Base-by-base conservation (phyloP, 352 stramenopile species). In the Phytopythium cucurbitacearum region DNA sequence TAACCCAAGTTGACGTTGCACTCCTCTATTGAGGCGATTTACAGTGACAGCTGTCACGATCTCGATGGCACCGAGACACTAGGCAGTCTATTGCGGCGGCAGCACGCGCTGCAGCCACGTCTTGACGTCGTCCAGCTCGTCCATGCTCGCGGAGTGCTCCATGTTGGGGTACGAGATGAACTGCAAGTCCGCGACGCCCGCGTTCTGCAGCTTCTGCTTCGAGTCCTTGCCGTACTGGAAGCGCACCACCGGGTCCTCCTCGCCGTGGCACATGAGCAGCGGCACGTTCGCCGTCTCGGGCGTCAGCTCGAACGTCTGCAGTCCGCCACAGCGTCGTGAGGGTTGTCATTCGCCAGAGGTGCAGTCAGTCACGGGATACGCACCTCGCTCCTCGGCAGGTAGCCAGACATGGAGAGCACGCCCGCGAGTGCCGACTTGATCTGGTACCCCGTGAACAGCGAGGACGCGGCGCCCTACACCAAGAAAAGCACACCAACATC, bases 381-480 rank as follows among this genome's bases (percentile, higher is more conserved):
- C 64, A 83, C 69, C 21, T 59, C 51, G 34, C 62, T 53, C 53
- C 82, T 85, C 7, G 86, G 80, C 36, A 95, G 68, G 49, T 89
- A 90, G 7, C 80, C 80, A 4, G 79, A 93, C 59, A 94, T 76
- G 36, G 73, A 62, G 34, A 93, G 63, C 15, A 91, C 57, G 7
- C 86, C 86, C 0, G 74, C 86, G 7, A 94, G 64, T 21, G 71
- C 66, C 21, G 63, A 61, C 46, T 76, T 73, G 11, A 76, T 75
- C 58, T 91, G 80, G 58, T 72, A 92, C 6, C 74, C 79, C n/a
- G 78, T 92, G 58, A 85, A 90, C 0, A 98, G 68, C 44, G 77
- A 91, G 51, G 98, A 60, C 7, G 94, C 92, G 3, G 84, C 94
- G 21, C 96, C 96, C 74, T 89, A 35, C 15, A 16, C 41, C 7